Evolutionary conservation across 306 rosid genomes (phyloP).

Genomic region (Medicago truncatula): MtrunA17r5.0-ANR NC_053049.1:15513501-15514000

Average conservation of each 20-base stretch:
- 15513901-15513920: no score
- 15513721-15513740: slow-evolving; percentile 38
- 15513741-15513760: slow-evolving; percentile 38
- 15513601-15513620: slow-evolving; percentile 49
- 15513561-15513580: slow-evolving; percentile 65
- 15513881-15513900: neutral
- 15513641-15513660: slow-evolving; percentile 43
- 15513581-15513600: slow-evolving; percentile 61
- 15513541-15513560: slow-evolving; percentile 43
- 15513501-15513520: slow-evolving; percentile 29
- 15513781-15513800: slow-evolving; percentile 40
- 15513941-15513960: no score
- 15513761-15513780: slow-evolving; percentile 50
- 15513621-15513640: slow-evolving; percentile 54
- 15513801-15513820: slow-evolving; percentile 45
- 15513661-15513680: slow-evolving; percentile 38
- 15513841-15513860: slow-evolving; percentile 54
- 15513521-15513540: slow-evolving; percentile 1
- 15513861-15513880: neutral
- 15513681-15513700: slow-evolving; percentile 15
- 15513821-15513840: slow-evolving; percentile 47
- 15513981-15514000: neutral
- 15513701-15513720: slow-evolving; percentile 31
- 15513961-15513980: neutral
- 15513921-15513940: no score